Evolutionary conservation across 192 early-diverging fungal genomes (phyloP).

Genomic region (Borealophlyctis nickersoniae): DNA sequence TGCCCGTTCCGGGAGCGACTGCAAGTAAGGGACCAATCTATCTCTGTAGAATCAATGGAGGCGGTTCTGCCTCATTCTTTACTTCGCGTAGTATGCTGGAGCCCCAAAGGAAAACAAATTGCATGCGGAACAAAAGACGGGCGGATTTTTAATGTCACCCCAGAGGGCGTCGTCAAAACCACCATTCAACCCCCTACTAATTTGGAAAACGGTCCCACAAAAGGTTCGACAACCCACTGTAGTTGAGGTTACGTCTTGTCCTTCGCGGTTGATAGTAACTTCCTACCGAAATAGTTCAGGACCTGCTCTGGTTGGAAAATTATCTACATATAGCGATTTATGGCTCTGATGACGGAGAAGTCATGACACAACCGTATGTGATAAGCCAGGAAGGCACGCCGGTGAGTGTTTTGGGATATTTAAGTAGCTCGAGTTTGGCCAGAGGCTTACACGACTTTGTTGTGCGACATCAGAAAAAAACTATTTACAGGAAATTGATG

Average conservation of each 20-base stretch:
- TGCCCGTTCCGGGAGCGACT: too few relatives aligned
- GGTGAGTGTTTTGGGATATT: background rate
- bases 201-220: too few relatives aligned
- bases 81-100: constrained; percentile 64
- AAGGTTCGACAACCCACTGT: too few relatives aligned
- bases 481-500: constrained; percentile 49
- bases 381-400: constrained; percentile 44
- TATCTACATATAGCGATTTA: constrained; percentile 69
- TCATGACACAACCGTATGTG: constrained; percentile 34
- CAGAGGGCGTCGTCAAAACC: constrained; percentile 61
- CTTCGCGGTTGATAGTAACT: too few relatives aligned
- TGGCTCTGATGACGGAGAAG: constrained; percentile 40
- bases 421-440: background rate
- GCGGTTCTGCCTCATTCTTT: too few relatives aligned
- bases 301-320: constrained; percentile 75
- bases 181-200: constrained; percentile 42
- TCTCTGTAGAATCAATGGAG: too few relatives aligned
- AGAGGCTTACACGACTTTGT: background rate
- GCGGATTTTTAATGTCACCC: constrained; percentile 57
- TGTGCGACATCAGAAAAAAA: constrained; percentile 13
- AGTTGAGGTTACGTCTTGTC: too few relatives aligned
- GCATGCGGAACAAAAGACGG: constrained; percentile 67
- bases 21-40: too few relatives aligned
- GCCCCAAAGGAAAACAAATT: constrained; percentile 86
- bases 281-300: constrained; percentile 55